Percentiles rank a stretch among this genome's conserved stretches.
Conservation (phyloP, 2,329 filamentous ascomycete genomes). For the Nothomitra cinnamomea region DNA sequence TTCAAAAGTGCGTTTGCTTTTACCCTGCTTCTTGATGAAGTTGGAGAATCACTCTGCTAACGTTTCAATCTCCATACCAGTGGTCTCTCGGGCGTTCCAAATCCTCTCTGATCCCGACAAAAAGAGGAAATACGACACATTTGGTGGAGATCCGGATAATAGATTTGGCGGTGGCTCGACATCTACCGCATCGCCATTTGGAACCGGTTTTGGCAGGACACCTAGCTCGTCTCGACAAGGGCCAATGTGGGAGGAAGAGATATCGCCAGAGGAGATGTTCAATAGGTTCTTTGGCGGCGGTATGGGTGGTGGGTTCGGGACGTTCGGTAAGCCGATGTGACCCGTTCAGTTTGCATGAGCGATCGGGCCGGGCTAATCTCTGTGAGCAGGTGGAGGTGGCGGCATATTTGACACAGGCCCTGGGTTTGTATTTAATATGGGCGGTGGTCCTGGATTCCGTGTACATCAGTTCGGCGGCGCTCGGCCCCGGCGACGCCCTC, state of each 20-base stretch:
- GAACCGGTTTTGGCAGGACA: slow-evolving; percentile 23
- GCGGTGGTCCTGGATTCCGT: slow-evolving; percentile 75
- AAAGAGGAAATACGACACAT: slow-evolving; percentile 72
- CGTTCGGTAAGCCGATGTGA: slow-evolving; percentile 37
- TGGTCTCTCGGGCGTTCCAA: slow-evolving; percentile 88
- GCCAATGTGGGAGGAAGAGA: slow-evolving; percentile 71
- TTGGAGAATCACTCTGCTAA: not conserved
- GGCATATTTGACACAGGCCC: slow-evolving; percentile 46
- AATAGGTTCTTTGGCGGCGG: slow-evolving; percentile 77
- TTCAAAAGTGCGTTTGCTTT: slow-evolving; percentile 56
- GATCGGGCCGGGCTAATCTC: too few species aligned
- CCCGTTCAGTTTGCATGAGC: not conserved
- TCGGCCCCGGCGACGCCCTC: slow-evolving; percentile 58
- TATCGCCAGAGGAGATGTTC: slow-evolving; percentile 94
- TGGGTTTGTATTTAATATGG: slow-evolving; percentile 89
- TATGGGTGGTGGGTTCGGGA: slow-evolving; percentile 40
- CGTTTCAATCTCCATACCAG: slow-evolving; percentile 19
- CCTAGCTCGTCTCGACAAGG: slow-evolving; percentile 33
- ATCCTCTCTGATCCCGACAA: slow-evolving; percentile 88
- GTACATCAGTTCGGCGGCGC: slow-evolving; percentile 90
- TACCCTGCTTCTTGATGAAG: too few species aligned
- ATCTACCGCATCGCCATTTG: slow-evolving; percentile 25
- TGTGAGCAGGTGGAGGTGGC: not conserved
- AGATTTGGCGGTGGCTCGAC: slow-evolving; percentile 46
- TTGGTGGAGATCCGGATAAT: slow-evolving; percentile 82